These are phyloP conservation scores for Psilocybe mexicana DNA, from an alignment of 1,284 basidiomycete species.

Conservation along the genomic window DNA sequence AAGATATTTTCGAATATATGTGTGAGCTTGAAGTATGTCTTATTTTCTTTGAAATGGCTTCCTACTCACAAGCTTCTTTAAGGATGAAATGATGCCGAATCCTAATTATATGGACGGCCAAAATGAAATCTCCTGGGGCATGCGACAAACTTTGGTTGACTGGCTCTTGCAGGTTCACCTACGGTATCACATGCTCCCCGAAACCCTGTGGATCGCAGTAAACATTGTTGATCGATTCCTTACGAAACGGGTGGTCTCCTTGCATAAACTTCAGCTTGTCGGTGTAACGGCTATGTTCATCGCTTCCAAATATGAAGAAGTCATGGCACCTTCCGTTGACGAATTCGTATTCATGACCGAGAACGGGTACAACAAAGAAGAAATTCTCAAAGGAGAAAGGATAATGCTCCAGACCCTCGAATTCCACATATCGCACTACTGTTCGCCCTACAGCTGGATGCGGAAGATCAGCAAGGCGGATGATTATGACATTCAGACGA, in stretches of 20 bases:
- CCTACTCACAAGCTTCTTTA: conserved; percentile 10
- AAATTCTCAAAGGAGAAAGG: conserved; percentile 96
- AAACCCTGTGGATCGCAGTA: conserved; percentile 97
- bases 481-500: conserved; percentile 97
- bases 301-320: conserved; percentile 99
- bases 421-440: conserved; percentile 96
- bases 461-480: conserved; percentile 98
- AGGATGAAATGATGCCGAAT: conserved; percentile 90
- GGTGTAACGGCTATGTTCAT: conserved; percentile 98
- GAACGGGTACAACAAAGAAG: conserved; percentile 89
- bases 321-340: conserved; percentile 90
- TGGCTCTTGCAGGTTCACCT: conserved; percentile 98
- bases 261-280: conserved; percentile 96
- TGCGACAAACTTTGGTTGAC: conserved; percentile 96
- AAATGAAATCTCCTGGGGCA: conserved; percentile 92
- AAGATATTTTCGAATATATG: conserved; percentile 99
- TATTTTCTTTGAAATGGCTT: not conserved
- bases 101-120: conserved; percentile 95
- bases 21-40: conserved; percentile 77
- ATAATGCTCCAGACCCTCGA: conserved; percentile 95
- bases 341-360: conserved; percentile 99
- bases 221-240: conserved; percentile 99
- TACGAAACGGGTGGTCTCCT: conserved; percentile 87
- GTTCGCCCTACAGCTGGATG: conserved; percentile 99
- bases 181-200: conserved; percentile 96